Percentiles rank a stretch among this genome's conserved stretches.
These are phyloP conservation scores for Salisapilia sapeloensis DNA, from an alignment of 352 stramenopile species.

Conservation along the genomic window DNA sequence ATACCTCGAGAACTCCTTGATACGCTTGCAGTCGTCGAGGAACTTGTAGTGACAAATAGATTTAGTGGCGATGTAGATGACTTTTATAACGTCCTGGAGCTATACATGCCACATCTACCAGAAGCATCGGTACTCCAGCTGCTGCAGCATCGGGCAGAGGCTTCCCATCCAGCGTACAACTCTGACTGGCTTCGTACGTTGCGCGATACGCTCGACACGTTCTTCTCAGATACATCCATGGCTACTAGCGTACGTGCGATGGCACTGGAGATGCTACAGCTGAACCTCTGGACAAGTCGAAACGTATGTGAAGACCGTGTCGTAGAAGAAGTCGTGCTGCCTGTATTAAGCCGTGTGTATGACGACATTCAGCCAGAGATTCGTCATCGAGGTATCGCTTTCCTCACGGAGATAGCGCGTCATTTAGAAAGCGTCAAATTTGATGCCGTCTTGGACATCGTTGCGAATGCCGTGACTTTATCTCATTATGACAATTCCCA, in stretches of 20 bases:
- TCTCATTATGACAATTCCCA: slow-evolving; percentile 58
- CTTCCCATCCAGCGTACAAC: slow-evolving; percentile 45
- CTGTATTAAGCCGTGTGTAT: slow-evolving; percentile 45
- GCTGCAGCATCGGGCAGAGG: slow-evolving; percentile 37
- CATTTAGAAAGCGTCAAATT: slow-evolving; percentile 73
- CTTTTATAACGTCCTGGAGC: slow-evolving; percentile 56
- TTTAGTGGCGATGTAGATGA: slow-evolving; percentile 55
- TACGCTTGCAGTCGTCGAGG: slow-evolving; percentile 53
- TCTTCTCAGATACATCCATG: slow-evolving; percentile 37
- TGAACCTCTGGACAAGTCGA: slow-evolving; percentile 57
- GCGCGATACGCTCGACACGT: slow-evolving; percentile 26
- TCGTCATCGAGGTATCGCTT: slow-evolving; percentile 28
- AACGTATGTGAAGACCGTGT: slow-evolving; percentile 75
- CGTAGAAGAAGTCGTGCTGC: slow-evolving; percentile 70
- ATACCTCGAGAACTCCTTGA: slow-evolving; percentile 68
- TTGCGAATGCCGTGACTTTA: slow-evolving; percentile 44
- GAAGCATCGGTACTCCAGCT: slow-evolving; percentile 40
- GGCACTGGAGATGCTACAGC: slow-evolving; percentile 43
- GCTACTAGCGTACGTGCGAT: slow-evolving; percentile 35
- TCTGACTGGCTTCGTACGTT: slow-evolving; percentile 47
- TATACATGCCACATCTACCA: slow-evolving; percentile 48
- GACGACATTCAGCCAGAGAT: slow-evolving; percentile 45
- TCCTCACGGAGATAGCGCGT: slow-evolving; percentile 50
- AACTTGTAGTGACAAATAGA: slow-evolving; percentile 30
- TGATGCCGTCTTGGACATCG: slow-evolving; percentile 55